Evolutionary conservation across 164 flowering plant species (phyloP), one percentile per base, ranked within the genome.

Genomic region (Berberis vulgaris): DNA sequence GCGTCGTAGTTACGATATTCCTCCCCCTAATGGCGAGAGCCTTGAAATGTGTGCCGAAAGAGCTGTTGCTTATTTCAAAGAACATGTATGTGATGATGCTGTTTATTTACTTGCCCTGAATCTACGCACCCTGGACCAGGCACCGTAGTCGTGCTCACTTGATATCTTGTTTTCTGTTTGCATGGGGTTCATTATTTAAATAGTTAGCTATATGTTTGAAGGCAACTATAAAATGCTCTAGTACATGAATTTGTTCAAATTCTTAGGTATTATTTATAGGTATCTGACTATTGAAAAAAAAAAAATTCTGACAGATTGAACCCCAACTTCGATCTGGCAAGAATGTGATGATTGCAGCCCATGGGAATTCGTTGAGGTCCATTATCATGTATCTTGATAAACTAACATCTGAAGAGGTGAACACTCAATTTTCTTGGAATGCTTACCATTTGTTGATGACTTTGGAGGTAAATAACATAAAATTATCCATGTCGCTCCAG

Each of bases 1-100:
- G 97, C 86, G 97, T 6, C 86, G 99, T 57, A 95, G 99, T 75
- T 95, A 87, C 72, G 91, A 91, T 70, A 83, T 80, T 61, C 97
- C 97, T 72, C 99, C 99, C 13, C 99, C 99, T 1, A 89, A 91
- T 68, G 99, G 97, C 4, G 99, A 95, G 85, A 95, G 99, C 70
- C 84, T 95, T 67, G 97, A 95, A 79, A 95, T 95, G 99, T 95
- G 99, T 73, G 96, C 99, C 70, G 65, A 95, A 70, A 83, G 99
- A 81, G 99, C 97, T 62, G 99, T 95, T 79, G 96, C 99, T 50
- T 95, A 91, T 80, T 95, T 95, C 66, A 84, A 59, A 64, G 92
- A 89, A 49, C 73, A 85, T 64, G 99, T 91, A 73, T 64, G 99
- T 91, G 72, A 72, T 80, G 40, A 61, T 59, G 2, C 10, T 12